Percentiles rank a stretch among this genome's conserved stretches.
phyloP scores from a whole-genome alignment of 2,329 filamentous ascomycete genomes.

The Alternaria novae-zelandiae region DNA sequence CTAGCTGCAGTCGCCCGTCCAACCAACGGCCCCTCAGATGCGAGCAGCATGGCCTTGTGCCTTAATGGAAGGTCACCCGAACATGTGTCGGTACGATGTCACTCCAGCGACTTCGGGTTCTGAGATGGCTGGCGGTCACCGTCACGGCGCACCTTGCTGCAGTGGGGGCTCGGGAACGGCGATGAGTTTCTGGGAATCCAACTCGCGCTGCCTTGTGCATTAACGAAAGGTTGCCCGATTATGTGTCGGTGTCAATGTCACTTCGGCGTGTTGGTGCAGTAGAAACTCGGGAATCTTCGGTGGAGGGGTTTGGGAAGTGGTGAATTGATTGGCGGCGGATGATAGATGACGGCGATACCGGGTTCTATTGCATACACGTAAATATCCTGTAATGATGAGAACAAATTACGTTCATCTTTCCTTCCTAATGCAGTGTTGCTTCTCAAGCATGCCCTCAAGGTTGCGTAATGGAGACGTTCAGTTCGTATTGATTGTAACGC shows the following conservation, averaged over 20 bases:
- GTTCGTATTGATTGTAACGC: neutral
- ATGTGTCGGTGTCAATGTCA: slow-evolving; percentile 14
- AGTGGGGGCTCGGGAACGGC: slow-evolving; percentile 17
- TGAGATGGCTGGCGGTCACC: slow-evolving; percentile 2
- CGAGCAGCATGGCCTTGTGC: slow-evolving; percentile 15
- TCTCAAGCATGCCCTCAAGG: neutral
- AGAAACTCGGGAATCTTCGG: slow-evolving; percentile 18
- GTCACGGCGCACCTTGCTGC: slow-evolving; percentile 7
- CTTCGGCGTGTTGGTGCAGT: slow-evolving; percentile 21
- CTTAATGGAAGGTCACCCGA: slow-evolving; percentile 18
- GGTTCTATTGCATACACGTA: neutral
- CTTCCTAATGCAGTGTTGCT: neutral
- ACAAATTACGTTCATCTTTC: neutral
- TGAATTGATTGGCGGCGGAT: neutral
- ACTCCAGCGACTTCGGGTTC: slow-evolving; percentile 13
- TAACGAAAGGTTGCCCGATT: slow-evolving; percentile 14
- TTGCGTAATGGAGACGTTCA: neutral
- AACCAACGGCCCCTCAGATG: slow-evolving; percentile 7
- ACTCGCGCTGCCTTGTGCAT: slow-evolving; percentile 17
- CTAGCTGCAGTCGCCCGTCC: slow-evolving; percentile 14
- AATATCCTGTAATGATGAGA: neutral
- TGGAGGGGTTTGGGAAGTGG: neutral
- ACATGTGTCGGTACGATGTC: slow-evolving; percentile 13
- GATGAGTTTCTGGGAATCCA: slow-evolving; percentile 16
- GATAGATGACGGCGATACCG: neutral